Percentiles rank a stretch among this genome's conserved stretches.
These are phyloP conservation scores for Suillus discolor DNA, from an alignment of 768 basidiomycete species.

Conservation along the genomic window DNA sequence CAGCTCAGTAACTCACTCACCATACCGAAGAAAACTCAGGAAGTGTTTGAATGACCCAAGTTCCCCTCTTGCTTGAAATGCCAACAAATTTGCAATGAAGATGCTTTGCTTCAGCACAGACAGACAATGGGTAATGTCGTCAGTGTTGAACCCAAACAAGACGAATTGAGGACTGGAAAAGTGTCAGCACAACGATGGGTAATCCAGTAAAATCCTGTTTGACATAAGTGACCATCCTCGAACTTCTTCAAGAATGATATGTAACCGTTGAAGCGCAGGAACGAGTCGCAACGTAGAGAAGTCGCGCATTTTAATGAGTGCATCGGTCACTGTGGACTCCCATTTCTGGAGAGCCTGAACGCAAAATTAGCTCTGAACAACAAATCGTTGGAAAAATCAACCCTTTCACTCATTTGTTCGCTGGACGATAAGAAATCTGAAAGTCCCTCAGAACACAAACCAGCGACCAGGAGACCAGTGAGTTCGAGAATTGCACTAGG, in stretches of 20 bases:
- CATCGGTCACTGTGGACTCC: constrained; percentile 74
- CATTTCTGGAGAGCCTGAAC: constrained; percentile 78
- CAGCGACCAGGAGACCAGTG: constrained; percentile 69
- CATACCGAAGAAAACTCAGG: constrained; percentile 74
- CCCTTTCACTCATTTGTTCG: constrained; percentile 83
- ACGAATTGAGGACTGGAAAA: constrained; percentile 55
- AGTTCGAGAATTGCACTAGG: constrained; percentile 71
- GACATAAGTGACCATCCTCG: constrained; percentile 79
- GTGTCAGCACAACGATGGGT: constrained; percentile 10
- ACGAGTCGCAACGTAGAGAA: constrained; percentile 68
- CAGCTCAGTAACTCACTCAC: constrained; percentile 41
- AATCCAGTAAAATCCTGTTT: constrained; percentile 28
- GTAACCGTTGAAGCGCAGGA: constrained; percentile 76
- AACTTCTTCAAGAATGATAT: constrained; percentile 76
- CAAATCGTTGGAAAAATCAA: constrained; percentile 34
- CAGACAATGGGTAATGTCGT: constrained; percentile 56
- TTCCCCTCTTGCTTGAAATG: constrained; percentile 66
- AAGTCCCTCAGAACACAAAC: constrained; percentile 70
- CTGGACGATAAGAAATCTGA: constrained; percentile 75
- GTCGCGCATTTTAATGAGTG: constrained; percentile 73
- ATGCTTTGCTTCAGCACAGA: constrained; percentile 58
- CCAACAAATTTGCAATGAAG: constrained; percentile 68
- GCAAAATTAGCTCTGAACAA: constrained; percentile 22
- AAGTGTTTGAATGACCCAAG: constrained; percentile 77
- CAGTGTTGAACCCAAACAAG: constrained; percentile 53